These are phyloP conservation scores for Fusarium virguliforme DNA, from an alignment of 2,329 filamentous ascomycete genomes.

Conservation along the genomic window DNA sequence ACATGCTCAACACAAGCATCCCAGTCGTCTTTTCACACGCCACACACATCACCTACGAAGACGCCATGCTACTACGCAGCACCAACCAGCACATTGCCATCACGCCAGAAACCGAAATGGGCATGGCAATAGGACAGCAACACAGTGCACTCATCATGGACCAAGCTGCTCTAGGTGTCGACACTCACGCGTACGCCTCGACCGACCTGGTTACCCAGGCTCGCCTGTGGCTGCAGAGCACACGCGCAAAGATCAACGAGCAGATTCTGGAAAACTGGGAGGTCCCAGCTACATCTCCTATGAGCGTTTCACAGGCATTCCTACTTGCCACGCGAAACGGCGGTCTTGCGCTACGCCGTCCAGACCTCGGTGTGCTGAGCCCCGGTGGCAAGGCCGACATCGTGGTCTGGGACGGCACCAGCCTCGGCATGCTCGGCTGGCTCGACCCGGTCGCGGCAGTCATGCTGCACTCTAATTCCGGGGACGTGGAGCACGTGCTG, in stretches of 20 bases:
- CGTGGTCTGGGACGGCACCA: too few relatives aligned
- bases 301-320: background rate
- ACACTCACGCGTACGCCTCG: background rate
- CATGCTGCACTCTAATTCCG: too few relatives aligned
- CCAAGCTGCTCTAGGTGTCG: background rate
- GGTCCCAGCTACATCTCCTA: background rate
- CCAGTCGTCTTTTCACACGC: background rate
- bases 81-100: background rate
- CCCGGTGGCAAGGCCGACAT: background rate
- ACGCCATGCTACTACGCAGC: background rate
- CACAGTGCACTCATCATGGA: background rate
- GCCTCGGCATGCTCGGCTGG: too few relatives aligned
- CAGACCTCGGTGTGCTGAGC: background rate
- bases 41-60: background rate
- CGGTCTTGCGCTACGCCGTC: background rate
- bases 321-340: background rate
- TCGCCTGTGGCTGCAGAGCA: background rate
- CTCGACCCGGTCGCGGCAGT: too few relatives aligned
- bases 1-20: conserved; percentile 2
- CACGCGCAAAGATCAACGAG: background rate
- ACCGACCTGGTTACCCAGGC: background rate
- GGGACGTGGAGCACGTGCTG: too few relatives aligned
- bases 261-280: background rate
- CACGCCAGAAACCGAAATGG: background rate
- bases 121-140: background rate